Percentiles rank a stretch among this genome's conserved stretches.
These are phyloP conservation scores for Moelleriella libera DNA, from an alignment of 2,329 filamentous ascomycete genomes.

Conservation along the genomic window DNA sequence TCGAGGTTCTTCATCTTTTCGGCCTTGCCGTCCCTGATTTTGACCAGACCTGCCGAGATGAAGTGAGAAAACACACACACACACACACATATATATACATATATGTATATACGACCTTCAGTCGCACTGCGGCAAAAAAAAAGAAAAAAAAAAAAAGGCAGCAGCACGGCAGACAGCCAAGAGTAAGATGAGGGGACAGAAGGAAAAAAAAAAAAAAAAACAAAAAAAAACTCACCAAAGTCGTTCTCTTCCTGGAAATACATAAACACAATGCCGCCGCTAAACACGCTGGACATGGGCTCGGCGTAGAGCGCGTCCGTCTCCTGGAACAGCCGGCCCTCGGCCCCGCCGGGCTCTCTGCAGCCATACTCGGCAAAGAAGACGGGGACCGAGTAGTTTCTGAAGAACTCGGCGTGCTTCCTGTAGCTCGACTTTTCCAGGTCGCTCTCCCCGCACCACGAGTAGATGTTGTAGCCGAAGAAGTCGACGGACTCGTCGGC, in stretches of 20 bases:
- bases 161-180: too few species aligned
- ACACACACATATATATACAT: too few species aligned
- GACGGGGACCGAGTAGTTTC: slow-evolving; percentile 77
- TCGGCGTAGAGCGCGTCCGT: slow-evolving; percentile 65
- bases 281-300: slow-evolving; percentile 78
- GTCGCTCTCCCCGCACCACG: slow-evolving; percentile 82
- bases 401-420: slow-evolving; percentile 71
- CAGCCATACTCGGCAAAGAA: slow-evolving; percentile 99
- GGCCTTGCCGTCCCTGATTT: slow-evolving; percentile 41
- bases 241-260: slow-evolving; percentile 87
- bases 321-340: slow-evolving; percentile 68
- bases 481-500: slow-evolving; percentile 66
- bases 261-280: slow-evolving; percentile 97
- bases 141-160: neutral
- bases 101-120: too few species aligned
- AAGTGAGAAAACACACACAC: too few species aligned
- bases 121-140: neutral
- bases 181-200: too few species aligned
- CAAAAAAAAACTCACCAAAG: too few species aligned
- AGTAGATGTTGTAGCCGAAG: slow-evolving; percentile 99
- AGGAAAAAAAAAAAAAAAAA: too few species aligned
- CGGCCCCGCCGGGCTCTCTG: slow-evolving; percentile 43
- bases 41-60: slow-evolving; percentile 45
- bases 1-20: slow-evolving; percentile 61
- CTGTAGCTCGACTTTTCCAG: slow-evolving; percentile 67